Percentiles rank a stretch among this genome's conserved stretches.
Evolutionary conservation across 2,329 filamentous ascomycete species (phyloP).

Genomic region (Fusarium sp.): DNA sequence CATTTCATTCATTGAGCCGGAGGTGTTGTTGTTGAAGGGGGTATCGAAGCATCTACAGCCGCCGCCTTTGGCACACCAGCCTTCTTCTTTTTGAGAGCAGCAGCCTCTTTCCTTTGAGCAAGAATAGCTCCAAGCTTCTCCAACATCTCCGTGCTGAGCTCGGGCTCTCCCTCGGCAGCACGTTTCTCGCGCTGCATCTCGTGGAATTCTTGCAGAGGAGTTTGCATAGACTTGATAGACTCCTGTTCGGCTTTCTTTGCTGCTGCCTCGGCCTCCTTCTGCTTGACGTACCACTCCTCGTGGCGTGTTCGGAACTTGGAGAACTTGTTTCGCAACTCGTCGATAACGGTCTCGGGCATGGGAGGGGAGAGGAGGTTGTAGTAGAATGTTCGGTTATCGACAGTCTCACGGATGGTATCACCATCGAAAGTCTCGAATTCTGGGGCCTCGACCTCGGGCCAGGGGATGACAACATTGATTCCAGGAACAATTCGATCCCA

Average conservation of each 20-base stretch:
- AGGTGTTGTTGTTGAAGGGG: slow-evolving; percentile 29
- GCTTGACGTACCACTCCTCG: slow-evolving; percentile 74
- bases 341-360: slow-evolving; percentile 79
- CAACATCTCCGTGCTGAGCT: slow-evolving; percentile 66
- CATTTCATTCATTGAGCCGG: slow-evolving; percentile 27
- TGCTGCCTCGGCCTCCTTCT: slow-evolving; percentile 67
- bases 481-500: slow-evolving; percentile 72
- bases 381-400: slow-evolving; percentile 77
- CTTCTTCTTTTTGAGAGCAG: slow-evolving; percentile 49
- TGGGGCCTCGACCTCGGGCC: slow-evolving; percentile 67
- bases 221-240: slow-evolving; percentile 54
- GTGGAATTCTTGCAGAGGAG: slow-evolving; percentile 68
- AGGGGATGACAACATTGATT: slow-evolving; percentile 77
- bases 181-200: slow-evolving; percentile 60
- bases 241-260: slow-evolving; percentile 49
- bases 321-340: slow-evolving; percentile 87
- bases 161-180: slow-evolving; percentile 62
- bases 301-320: slow-evolving; percentile 83
- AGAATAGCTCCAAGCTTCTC: slow-evolving; percentile 70
- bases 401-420: slow-evolving; percentile 80
- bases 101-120: slow-evolving; percentile 59
- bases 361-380: slow-evolving; percentile 81
- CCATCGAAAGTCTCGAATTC: slow-evolving; percentile 61
- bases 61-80: slow-evolving; percentile 48
- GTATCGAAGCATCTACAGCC: slow-evolving; percentile 23